Evolutionary conservation across 139 green algal genomes (phyloP), one percentile per base, ranked within the genome.

Genomic region (Coelastrella sp.): DNA sequence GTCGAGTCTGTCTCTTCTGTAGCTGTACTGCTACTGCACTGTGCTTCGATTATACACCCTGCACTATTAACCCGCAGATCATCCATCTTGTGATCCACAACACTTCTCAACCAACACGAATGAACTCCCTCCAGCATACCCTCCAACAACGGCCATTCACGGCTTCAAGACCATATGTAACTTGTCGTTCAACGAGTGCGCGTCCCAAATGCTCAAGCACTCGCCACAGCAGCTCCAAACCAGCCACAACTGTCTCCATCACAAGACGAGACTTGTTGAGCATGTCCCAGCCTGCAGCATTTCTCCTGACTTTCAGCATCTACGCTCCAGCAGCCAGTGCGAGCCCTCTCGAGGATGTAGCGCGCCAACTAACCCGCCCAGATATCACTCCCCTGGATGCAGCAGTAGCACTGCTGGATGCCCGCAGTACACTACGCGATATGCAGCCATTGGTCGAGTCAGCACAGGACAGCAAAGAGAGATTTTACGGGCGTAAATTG

Each of bases 381-480:
- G 65, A 72, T 14, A 80, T 86, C 14, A 63, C 87, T 12, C 49
- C 20, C 7, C 17, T 84, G 15, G 35, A 87, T 61, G 88, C 88
- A 22, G 58, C 76, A 27, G 88, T 88, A 27, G 78, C 80, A 7
- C 88, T 91, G 15, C 80, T 91, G 24, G 88, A 91, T 60, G 88
- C 88, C 0, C 88, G 88, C 60, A 66, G 65, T 20, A 91, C 84
- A 14, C 68, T 88, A 12, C 73, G 66, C 5, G 87, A 90, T 5
- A 81, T 90, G 75, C 57, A 78, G 60, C n/a, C 65, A n/a, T 35
- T 90, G 12, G 87, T 87, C 9, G 81, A n/a, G 6, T 84, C 88
- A 20, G 66, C 81, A 11, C 7, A 12, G 20, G 88, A 89, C 72
- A 91, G 88, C 81, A n/a, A 61, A 20, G 88, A 89, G 24, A 72